These are phyloP conservation scores for Rhizopogon rudus DNA, from an alignment of 768 basidiomycete species.

Conservation along the genomic window DNA sequence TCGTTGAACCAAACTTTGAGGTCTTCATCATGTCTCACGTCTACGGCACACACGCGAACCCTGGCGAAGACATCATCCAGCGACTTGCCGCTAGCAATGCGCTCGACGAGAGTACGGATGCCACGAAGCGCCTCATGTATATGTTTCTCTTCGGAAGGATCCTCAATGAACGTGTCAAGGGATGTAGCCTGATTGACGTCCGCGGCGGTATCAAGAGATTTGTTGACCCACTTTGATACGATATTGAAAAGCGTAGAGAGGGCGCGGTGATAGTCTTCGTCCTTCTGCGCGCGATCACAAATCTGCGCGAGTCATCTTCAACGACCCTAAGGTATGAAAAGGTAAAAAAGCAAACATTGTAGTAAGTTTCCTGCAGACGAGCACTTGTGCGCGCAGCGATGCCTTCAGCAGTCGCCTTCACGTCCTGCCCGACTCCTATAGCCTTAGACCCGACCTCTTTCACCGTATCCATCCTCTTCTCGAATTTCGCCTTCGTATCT, in stretches of 20 bases:
- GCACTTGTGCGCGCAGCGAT: slow-evolving; percentile 34
- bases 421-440: slow-evolving; percentile 49
- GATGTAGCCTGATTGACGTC: slow-evolving; percentile 38
- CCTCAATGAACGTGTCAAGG: slow-evolving; percentile 52
- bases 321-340: no score
- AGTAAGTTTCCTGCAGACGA: slow-evolving; percentile 46
- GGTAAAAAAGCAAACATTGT: slow-evolving; percentile 34
- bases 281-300: slow-evolving; percentile 58
- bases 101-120: slow-evolving; percentile 41
- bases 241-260: slow-evolving; percentile 54
- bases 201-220: slow-evolving; percentile 44
- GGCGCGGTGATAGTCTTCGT: slow-evolving; percentile 52
- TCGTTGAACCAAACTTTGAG: slow-evolving; percentile 53
- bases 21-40: slow-evolving; percentile 49
- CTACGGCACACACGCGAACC: slow-evolving; percentile 37
- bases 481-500: slow-evolving; percentile 52
- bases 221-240: slow-evolving; percentile 52
- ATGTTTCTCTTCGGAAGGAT: slow-evolving; percentile 61
- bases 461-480: slow-evolving; percentile 61
- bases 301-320: slow-evolving; percentile 34
- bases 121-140: slow-evolving; percentile 44
- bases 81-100: slow-evolving; percentile 43
- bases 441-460: slow-evolving; percentile 52
- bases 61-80: slow-evolving; percentile 44
- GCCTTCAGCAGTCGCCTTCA: slow-evolving; percentile 39